Base-by-base conservation (phyloP, 371 early-diverging fungal genomes). In the Mucor mucedo region DNA sequence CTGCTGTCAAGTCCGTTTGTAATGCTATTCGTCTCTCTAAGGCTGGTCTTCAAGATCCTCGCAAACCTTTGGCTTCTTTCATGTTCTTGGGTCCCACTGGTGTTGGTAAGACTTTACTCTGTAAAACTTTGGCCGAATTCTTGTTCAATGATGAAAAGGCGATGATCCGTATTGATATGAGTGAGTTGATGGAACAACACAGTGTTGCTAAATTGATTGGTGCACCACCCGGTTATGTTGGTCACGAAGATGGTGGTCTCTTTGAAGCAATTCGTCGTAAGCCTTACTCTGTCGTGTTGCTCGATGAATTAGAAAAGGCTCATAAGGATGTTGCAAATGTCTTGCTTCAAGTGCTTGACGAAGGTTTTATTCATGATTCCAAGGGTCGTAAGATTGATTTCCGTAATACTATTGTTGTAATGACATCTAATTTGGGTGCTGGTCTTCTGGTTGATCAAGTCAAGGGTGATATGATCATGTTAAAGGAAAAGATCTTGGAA, bases 251-350 rank as follows among this genome's bases (percentile, higher is more conserved):
- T 64, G 96, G 96, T 33, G 88, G 93, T 58, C 75, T 97, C 44
- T 95, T 96, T 48, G 96, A 98, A 68, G 90, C 93, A 3, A 89
- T 96, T 29, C 88, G 93, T 66, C 88, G 93, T 58, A 92, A 90
- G 71, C 96, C 95, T 10, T 95, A 96, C 66, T 83, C 91, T 11
- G 93, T 97, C 28, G 85, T 96, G 11, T 71, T 96, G 27, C 76
- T 98, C 35, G 98, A 98, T 74, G 98, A 98, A 77, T 82, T 98
- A 55, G 97, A 98, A 69, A 92, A 95, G 73, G 96, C 96, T 27
- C 94, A 96, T 62, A 83, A 84, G 57, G 91, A 89, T 60, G 92
- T 93, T 8, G 78, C 88, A 58, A 91, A 93, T 68, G 64, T 93
- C 28, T 78, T 93, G 29, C 77, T 93, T 40, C 94, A 93, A 70